A percentile compares a stretch with the other conserved stretches of the same genome.
Evolutionary conservation across 208 protist species (phyloP).

Genomic region (Acanthamoeba castellanii): DNA sequence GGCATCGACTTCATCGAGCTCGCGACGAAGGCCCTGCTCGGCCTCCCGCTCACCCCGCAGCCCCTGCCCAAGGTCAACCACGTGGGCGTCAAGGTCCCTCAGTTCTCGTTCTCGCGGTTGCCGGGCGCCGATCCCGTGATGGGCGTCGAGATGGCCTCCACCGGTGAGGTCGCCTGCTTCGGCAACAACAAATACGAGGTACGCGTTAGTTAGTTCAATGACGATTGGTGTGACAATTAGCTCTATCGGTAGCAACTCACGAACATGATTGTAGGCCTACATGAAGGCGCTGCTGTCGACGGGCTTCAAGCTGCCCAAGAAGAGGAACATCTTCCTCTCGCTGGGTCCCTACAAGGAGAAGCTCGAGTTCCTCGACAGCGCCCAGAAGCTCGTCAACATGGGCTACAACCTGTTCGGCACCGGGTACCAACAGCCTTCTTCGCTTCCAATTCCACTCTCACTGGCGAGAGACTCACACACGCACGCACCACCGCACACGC

Average conservation of each 20-base stretch:
- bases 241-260: conserved; percentile 38
- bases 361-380: conserved; percentile 87
- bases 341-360: conserved; percentile 90
- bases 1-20: conserved; percentile 94
- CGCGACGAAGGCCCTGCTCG: conserved; percentile 88
- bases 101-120: conserved; percentile 99
- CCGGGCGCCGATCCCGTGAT: conserved; percentile 97
- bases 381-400: conserved; percentile 82
- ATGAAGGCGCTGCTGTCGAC: conserved; percentile 91
- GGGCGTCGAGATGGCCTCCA: conserved; percentile 98
- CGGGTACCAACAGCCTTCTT: conserved; percentile 68
- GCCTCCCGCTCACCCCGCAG: conserved; percentile 80
- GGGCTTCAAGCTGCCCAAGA: conserved; percentile 88
- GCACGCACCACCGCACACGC: background rate
- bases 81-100: conserved; percentile 94
- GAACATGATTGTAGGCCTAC: conserved; percentile 85
- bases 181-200: conserved; percentile 65
- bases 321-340: conserved; percentile 89
- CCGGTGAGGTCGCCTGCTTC: conserved; percentile 91
- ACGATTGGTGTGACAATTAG: conserved; percentile 83
- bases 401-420: conserved; percentile 94
- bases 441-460: no score
- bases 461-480: background rate
- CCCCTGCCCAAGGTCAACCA: conserved; percentile 84
- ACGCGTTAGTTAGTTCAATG: conserved; percentile 61